These are phyloP conservation scores for Yamadazyma akitaensis DNA, from an alignment of 805 yeast genomes.

Conservation along the genomic window DNA sequence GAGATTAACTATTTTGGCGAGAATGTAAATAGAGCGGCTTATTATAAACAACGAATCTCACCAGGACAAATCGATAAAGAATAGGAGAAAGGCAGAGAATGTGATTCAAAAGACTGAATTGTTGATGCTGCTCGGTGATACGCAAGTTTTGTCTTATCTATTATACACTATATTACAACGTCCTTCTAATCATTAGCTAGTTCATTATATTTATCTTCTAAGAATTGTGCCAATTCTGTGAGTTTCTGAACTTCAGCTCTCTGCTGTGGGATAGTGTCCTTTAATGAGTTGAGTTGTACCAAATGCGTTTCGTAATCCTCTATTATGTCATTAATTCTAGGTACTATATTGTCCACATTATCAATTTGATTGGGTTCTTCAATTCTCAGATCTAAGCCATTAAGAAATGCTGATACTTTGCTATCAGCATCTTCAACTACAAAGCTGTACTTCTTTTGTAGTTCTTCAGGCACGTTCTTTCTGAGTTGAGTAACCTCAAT, in stretches of 20 bases:
- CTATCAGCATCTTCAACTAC: constrained; percentile 29
- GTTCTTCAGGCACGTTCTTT: constrained; percentile 46
- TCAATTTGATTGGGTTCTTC: constrained; percentile 10
- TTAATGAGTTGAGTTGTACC: constrained; percentile 29
- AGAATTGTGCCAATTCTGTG: constrained; percentile 27
- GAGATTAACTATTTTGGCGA: constrained; percentile 3
- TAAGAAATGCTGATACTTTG: constrained; percentile 25
- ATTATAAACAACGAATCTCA: constrained; percentile 5
- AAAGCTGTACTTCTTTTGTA: constrained; percentile 35
- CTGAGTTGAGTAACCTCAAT: constrained; percentile 55
- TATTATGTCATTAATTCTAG: constrained; percentile 17
- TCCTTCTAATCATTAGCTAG: background rate
- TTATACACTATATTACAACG: background rate
- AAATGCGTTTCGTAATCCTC: constrained; percentile 28
- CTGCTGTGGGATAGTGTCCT: constrained; percentile 33
- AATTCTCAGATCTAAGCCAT: constrained; percentile 16
- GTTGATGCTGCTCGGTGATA: background rate
- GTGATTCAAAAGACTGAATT: no score
- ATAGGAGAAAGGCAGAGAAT: background rate
- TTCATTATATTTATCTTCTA: constrained; percentile 20
- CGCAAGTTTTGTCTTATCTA: background rate
- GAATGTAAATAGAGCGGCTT: constrained; percentile 4
- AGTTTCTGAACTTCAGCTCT: constrained; percentile 33
- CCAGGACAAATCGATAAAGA: background rate
- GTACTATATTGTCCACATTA: constrained; percentile 8